A percentile compares a stretch with the other conserved stretches of the same genome.
Conservation (phyloP, 306 rosid species). For the Rosa persica region DNA sequence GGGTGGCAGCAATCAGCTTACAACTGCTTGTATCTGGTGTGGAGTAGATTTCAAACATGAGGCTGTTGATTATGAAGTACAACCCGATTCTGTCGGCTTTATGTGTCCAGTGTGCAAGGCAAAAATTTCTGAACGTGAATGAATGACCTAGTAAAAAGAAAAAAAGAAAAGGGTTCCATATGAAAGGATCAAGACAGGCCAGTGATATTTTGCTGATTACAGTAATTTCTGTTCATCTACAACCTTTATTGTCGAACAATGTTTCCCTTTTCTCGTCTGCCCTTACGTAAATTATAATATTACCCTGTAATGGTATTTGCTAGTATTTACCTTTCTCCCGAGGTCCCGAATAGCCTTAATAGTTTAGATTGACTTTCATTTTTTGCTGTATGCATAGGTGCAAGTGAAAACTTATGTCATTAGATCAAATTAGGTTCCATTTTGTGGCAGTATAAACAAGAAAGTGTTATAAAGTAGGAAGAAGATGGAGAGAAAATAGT, state of each 20-base stretch:
- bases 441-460: no score
- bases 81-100: conserved; percentile 74
- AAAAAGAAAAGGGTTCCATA: background rate
- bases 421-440: no score
- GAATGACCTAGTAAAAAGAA: background rate
- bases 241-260: background rate
- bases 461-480: no score
- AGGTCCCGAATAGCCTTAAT: background rate
- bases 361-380: background rate
- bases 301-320: background rate
- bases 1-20: conserved; percentile 41
- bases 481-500: no score
- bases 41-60: conserved; percentile 66
- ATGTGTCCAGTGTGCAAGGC: conserved; percentile 78
- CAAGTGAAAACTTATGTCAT: no score
- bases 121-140: conserved; percentile 58
- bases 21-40: conserved; percentile 69
- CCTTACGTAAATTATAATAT: background rate
- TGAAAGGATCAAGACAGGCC: background rate
- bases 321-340: background rate
- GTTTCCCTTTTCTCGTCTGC: background rate
- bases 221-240: background rate
- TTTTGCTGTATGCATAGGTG: no score
- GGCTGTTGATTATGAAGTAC: conserved; percentile 58
- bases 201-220: background rate